These are phyloP conservation scores for Saccharum hybrid DNA, from an alignment of 202 grass and related monocot species.

Conservation along the genomic window DNA sequence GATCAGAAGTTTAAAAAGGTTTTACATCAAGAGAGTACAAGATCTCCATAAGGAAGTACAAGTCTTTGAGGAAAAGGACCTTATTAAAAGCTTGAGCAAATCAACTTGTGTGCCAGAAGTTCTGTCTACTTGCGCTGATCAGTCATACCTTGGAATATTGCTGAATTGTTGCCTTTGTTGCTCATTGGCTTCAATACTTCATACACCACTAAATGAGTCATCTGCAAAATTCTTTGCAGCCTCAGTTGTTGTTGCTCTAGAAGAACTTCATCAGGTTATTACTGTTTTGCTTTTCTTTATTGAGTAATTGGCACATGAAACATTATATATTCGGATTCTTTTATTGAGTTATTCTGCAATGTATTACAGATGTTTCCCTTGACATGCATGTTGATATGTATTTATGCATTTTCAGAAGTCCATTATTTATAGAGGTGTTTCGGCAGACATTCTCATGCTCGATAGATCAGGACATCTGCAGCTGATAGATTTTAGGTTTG, in stretches of 20 bases:
- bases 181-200: constrained; percentile 85
- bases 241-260: constrained; percentile 75
- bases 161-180: constrained; percentile 79
- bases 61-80: constrained; percentile 72
- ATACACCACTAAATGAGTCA: constrained; percentile 66
- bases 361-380: constrained; percentile 10
- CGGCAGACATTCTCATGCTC: constrained; percentile 82
- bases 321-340: constrained; percentile 11
- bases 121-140: constrained; percentile 74
- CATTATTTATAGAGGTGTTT: constrained; percentile 93
- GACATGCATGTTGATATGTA: constrained; percentile 39
- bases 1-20: constrained; percentile 85
- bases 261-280: constrained; percentile 84
- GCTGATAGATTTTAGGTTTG: constrained; percentile 97
- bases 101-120: constrained; percentile 67
- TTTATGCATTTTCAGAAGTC: constrained; percentile 73
- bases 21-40: constrained; percentile 85
- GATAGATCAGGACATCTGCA: constrained; percentile 78
- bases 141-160: constrained; percentile 80
- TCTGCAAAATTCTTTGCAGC: constrained; percentile 80
- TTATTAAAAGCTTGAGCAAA: constrained; percentile 71
- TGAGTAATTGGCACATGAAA: not conserved
- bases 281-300: constrained; percentile 37
- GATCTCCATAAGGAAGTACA: constrained; percentile 80
- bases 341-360: constrained; percentile 9